Percentiles rank a stretch among this genome's conserved stretches.
phyloP scores from a whole-genome alignment of 2,329 filamentous ascomycete genomes.

The Atkinsonella texensis region DNA sequence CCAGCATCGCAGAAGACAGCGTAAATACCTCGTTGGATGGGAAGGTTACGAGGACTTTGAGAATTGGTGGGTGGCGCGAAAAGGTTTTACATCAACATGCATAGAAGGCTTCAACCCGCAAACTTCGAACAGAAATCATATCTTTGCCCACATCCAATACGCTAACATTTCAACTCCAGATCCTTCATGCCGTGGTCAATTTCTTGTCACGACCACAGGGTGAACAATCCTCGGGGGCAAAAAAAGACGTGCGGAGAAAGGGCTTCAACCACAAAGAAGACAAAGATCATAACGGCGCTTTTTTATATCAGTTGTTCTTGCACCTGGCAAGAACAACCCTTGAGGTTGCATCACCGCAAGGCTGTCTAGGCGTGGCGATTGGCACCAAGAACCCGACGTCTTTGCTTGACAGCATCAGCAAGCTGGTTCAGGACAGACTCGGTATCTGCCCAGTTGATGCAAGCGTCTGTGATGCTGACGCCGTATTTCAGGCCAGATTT shows the following conservation, averaged over 20 bases:
- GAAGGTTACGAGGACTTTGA: no score
- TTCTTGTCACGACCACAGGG: not conserved
- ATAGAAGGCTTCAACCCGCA: no score
- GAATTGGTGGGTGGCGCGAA: not conserved
- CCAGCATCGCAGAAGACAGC: no score
- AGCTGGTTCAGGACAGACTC: conserved; percentile 73
- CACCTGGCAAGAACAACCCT: not conserved
- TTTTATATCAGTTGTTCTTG: not conserved
- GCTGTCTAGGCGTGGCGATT: not conserved
- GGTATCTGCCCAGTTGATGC: conserved; percentile 85
- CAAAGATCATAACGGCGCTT: not conserved
- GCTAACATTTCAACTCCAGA: not conserved
- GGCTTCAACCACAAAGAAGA: not conserved
- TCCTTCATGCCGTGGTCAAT: not conserved
- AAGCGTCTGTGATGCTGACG: conserved; percentile 91
- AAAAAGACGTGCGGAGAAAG: not conserved
- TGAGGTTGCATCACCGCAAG: not conserved
- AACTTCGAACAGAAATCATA: not conserved
- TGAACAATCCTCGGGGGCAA: not conserved
- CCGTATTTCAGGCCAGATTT: conserved; percentile 70
- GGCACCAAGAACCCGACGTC: conserved; percentile 34
- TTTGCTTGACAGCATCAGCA: conserved; percentile 67
- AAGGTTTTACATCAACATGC: not conserved
- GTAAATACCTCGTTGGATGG: no score
- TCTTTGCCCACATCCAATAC: not conserved